Evolutionary conservation across 257 asterid genomes (phyloP).

Genomic region (Sherardia arvensis): DNA sequence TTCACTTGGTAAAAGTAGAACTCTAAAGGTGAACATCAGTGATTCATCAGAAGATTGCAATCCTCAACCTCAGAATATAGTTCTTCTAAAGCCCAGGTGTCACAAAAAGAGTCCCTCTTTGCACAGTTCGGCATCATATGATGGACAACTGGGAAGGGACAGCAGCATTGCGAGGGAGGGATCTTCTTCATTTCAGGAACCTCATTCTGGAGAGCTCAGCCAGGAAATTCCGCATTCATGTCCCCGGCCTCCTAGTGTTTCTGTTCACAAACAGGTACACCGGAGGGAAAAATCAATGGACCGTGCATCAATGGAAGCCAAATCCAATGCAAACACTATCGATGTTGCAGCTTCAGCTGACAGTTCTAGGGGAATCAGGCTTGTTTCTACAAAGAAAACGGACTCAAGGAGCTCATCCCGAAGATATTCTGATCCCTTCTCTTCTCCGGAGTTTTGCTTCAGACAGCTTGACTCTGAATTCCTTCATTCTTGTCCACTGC

Average conservation of each 20-base stretch:
- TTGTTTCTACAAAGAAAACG: slow-evolving; percentile 20
- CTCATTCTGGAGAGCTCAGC: slow-evolving; percentile 26
- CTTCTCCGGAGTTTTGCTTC: slow-evolving; percentile 34
- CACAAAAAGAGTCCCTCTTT: slow-evolving; percentile 28
- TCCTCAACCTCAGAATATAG: slow-evolving; percentile 28
- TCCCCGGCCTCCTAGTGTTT: slow-evolving; percentile 40
- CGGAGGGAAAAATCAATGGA: slow-evolving; percentile 19
- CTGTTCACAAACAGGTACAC: slow-evolving; percentile 17
- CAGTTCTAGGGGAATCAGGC: slow-evolving; percentile 22
- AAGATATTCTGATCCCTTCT: slow-evolving; percentile 40
- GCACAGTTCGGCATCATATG: slow-evolving; percentile 32
- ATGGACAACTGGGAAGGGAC: slow-evolving; percentile 32
- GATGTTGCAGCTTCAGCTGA: slow-evolving; percentile 21
- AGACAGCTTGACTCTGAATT: slow-evolving; percentile 27
- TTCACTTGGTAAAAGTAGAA: slow-evolving; percentile 21
- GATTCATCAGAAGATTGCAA: slow-evolving; percentile 20
- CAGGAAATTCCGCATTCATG: slow-evolving; percentile 45
- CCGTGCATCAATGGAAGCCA: slow-evolving; percentile 23
- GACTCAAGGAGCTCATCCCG: slow-evolving; percentile 37
- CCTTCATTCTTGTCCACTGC: slow-evolving; percentile 60
- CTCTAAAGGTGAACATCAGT: slow-evolving; percentile 18
- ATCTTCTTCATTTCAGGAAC: slow-evolving; percentile 39
- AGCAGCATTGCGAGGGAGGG: slow-evolving; percentile 13
- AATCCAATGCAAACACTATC: slow-evolving; percentile 18
- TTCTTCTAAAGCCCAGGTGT: slow-evolving; percentile 39